A percentile compares a stretch with the other conserved stretches of the same genome.
Conservation (phyloP, 768 basidiomycete genomes). For the Porphyrellus cyaneotinctus region DNA sequence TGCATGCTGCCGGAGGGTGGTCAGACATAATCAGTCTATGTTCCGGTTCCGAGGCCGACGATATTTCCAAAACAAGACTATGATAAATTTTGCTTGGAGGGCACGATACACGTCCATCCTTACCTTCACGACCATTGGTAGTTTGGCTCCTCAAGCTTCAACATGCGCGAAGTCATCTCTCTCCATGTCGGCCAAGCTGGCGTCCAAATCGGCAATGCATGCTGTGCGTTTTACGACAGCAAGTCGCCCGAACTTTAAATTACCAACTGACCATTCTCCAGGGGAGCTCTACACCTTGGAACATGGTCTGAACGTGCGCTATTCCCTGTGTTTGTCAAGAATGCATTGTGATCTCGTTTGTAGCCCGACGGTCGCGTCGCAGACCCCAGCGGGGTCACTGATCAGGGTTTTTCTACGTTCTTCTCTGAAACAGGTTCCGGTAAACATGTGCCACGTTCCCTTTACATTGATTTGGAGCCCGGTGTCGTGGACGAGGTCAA, state of each 20-base stretch:
- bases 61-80: constrained; percentile 27
- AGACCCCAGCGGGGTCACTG: constrained; percentile 48
- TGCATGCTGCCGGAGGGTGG: neutral
- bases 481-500: constrained; percentile 95
- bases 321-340: neutral
- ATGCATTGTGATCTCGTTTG: constrained; percentile 12
- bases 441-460: constrained; percentile 93
- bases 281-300: constrained; percentile 99
- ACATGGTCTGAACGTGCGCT: constrained; percentile 88
- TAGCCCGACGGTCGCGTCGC: constrained; percentile 90
- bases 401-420: constrained; percentile 95
- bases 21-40: neutral
- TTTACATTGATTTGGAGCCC: constrained; percentile 95
- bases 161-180: constrained; percentile 93
- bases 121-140: constrained; percentile 11
- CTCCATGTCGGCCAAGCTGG: constrained; percentile 97
- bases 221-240: constrained; percentile 58
- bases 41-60: constrained; percentile 2
- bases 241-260: neutral
- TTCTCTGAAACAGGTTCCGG: constrained; percentile 93
- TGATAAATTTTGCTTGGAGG: constrained; percentile 12
- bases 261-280: constrained; percentile 31
- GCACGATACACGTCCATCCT: neutral
- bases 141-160: constrained; percentile 11
- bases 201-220: constrained; percentile 92